Base-by-base conservation (phyloP, 1,284 basidiomycete genomes). In the Cutaneotrichosporon spelunceum region DNA sequence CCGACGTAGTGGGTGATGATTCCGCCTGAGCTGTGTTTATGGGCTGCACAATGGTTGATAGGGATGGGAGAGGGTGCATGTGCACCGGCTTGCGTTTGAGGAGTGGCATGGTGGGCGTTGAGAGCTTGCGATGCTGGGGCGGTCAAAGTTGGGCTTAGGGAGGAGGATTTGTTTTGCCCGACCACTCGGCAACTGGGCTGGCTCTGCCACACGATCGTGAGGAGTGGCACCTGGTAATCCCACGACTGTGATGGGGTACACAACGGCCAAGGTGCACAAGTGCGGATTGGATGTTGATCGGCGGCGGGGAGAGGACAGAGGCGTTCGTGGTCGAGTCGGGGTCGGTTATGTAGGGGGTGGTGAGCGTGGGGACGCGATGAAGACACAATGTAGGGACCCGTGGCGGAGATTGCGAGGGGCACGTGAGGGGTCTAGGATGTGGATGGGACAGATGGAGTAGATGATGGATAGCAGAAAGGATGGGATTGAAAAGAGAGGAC, bases 71-170 rank as follows among this genome's bases (percentile, higher is more conserved):
- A 16, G 75, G 77, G 70, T 86, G 88, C 82, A 90, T 87, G 72
- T 92, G 84, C 70, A 93, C 91, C 81, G 89, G 87, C 80, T 93
- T 93, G 80, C 91, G 87, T 71, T 91, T 88, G 81, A 90, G 90
- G 74, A 90, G 89, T 69, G 91, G 90, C 91, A 93, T 93, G 68
- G 60, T 67, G 39, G 44, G 19, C 36, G 54, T 10, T 21, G 56
- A 9, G 30, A 13, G 42, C 44, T 11, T 52, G 50, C 36, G 42
- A 33, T 36, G 56, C 44, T 33, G 54, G 33, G 34, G 39, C 3
- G 26, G 24, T 29, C 45, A 26, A 47, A 47, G 45, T 47, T 47
- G 23, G n/a, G 23, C 23, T 24, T n/a, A 27, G 48, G 48, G 26
- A n/a, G 23, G 33, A 53, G 52, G 24, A 39, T 50, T 53, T 53